These are phyloP conservation scores for Auriscalpium vulgare DNA, from an alignment of 768 basidiomycete species.

Conservation along the genomic window DNA sequence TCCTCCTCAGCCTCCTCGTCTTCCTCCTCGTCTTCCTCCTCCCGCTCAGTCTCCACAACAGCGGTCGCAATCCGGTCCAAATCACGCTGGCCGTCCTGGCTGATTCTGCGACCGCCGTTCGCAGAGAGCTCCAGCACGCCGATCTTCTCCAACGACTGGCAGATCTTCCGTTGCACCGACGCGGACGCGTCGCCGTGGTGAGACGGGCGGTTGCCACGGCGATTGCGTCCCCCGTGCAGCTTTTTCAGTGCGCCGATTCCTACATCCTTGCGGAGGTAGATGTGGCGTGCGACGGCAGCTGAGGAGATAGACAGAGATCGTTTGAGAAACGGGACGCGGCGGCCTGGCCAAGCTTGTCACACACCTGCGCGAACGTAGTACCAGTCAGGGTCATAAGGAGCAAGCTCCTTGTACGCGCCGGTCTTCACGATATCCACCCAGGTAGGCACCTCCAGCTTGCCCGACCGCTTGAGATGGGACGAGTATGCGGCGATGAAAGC, in stretches of 20 bases:
- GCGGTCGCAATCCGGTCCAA: conserved; percentile 90
- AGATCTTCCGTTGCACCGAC: conserved; percentile 89
- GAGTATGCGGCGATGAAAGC: conserved; percentile 91
- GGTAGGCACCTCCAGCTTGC: conserved; percentile 97
- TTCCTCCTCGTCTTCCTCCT: conserved; percentile 69
- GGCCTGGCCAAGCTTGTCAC: conserved; percentile 24
- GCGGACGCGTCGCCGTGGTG: conserved; percentile 86
- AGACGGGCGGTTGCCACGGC: conserved; percentile 93
- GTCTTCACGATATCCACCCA: conserved; percentile 99
- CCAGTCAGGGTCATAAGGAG: conserved; percentile 99
- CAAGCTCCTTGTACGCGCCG: conserved; percentile 94
- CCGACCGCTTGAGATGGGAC: conserved; percentile 94
- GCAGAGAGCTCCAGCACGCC: conserved; percentile 91
- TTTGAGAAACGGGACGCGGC: neutral
- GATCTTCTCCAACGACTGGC: conserved; percentile 97
- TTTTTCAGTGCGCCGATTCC: conserved; percentile 91
- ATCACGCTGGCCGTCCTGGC: conserved; percentile 94
- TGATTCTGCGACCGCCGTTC: conserved; percentile 92
- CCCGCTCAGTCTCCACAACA: conserved; percentile 70
- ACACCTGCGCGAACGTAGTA: conserved; percentile 97
- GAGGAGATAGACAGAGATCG: neutral
- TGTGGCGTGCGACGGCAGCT: conserved; percentile 98
- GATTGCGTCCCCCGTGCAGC: conserved; percentile 93
- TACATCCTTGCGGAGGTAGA: conserved; percentile 97
- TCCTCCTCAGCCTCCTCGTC: conserved; percentile 61